phyloP scores from a whole-genome alignment of 257 asterid species.

The Plantago major region DNA sequence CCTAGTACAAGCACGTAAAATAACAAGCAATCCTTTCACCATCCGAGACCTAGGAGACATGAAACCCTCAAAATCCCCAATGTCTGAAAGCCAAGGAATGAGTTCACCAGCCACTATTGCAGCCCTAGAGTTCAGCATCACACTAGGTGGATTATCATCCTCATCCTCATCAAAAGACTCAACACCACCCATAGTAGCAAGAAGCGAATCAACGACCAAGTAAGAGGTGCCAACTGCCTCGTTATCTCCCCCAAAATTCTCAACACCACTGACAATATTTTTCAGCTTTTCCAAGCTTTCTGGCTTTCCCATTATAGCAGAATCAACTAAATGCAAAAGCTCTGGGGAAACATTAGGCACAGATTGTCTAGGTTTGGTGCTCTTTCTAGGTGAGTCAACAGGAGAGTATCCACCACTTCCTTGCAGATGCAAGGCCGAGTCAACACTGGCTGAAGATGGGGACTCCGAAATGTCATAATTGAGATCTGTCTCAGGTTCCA shows the following conservation, averaged over 20 bases:
- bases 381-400: conserved; percentile 64
- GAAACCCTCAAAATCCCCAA: conserved; percentile 9
- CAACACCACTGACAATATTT: conserved; percentile 80
- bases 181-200: conserved; percentile 99
- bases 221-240: conserved; percentile 71
- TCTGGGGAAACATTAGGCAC: conserved; percentile 82
- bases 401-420: conserved; percentile 56
- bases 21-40: conserved; percentile 52
- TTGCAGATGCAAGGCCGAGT: conserved; percentile 47
- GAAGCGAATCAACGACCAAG: conserved; percentile 92
- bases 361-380: conserved; percentile 46
- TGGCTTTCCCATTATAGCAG: conserved; percentile 98
- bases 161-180: conserved; percentile 95
- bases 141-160: conserved; percentile 95
- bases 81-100: conserved; percentile 63
- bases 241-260: conserved; percentile 67
- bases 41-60: conserved; percentile 31
- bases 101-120: conserved; percentile 97
- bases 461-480: conserved; percentile 36
- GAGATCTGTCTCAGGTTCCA: conserved; percentile 44
- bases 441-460: conserved; percentile 53
- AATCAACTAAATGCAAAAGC: conserved; percentile 96
- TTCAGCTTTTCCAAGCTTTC: conserved; percentile 85
- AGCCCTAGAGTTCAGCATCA: conserved; percentile 98
- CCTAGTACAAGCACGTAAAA: conserved; percentile 44